A percentile compares a stretch with the other conserved stretches of the same genome.
Conservation (phyloP, 192 early-diverging fungal species). For the Entophlyctis helioformis region DNA sequence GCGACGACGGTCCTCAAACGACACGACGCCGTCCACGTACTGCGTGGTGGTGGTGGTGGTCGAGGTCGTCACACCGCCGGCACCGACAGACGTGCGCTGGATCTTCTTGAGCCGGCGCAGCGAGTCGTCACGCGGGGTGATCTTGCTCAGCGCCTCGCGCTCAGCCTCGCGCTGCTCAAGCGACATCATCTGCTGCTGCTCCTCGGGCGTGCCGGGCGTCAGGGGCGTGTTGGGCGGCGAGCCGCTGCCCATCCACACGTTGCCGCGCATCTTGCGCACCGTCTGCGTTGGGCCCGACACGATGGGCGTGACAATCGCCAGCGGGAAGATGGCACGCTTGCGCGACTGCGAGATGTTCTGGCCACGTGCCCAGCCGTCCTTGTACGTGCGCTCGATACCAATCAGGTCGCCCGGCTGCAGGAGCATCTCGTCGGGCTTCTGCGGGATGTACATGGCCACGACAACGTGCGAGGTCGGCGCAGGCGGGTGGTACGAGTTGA, state of each 20-base stretch:
- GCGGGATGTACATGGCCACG: constrained; percentile 16
- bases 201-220: too few relatives aligned
- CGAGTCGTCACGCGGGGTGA: too few relatives aligned
- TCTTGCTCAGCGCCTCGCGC: too few relatives aligned
- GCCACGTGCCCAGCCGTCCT: constrained; percentile 40
- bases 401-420: constrained; percentile 40
- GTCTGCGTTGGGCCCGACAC: constrained; percentile 31
- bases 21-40: too few relatives aligned
- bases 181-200: too few relatives aligned
- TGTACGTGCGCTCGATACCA: constrained; percentile 36
- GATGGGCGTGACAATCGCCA: constrained; percentile 29
- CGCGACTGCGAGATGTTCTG: constrained; percentile 38
- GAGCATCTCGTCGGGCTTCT: constrained; percentile 27
- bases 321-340: constrained; percentile 37
- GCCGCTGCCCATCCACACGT: constrained; percentile 1
- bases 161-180: too few relatives aligned
- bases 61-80: too few relatives aligned
- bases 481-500: constrained; percentile 26
- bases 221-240: too few relatives aligned
- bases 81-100: too few relatives aligned
- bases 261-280: constrained; percentile 13
- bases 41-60: too few relatives aligned
- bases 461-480: constrained; percentile 39
- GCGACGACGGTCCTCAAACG: too few relatives aligned
- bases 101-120: too few relatives aligned